A percentile compares a stretch with the other conserved stretches of the same genome.
phyloP scores from a whole-genome alignment of 768 basidiomycete genomes.

The Leccinum obscurum region DNA sequence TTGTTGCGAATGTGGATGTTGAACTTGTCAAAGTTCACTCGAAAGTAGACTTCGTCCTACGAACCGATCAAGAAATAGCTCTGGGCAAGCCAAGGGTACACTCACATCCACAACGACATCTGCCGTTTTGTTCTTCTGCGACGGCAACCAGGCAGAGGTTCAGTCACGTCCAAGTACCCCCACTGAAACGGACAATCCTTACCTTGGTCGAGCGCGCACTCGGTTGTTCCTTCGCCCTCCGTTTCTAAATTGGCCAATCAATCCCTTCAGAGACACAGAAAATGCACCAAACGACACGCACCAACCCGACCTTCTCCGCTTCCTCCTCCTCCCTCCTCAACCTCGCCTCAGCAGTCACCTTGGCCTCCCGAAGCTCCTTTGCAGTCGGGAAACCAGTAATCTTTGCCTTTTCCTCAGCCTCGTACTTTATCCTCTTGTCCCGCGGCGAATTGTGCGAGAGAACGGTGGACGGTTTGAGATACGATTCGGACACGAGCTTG shows the following conservation, averaged over 20 bases:
- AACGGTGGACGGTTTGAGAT: conserved; percentile 77
- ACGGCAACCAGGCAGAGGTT: conserved; percentile 24
- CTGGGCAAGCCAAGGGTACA: conserved; percentile 1
- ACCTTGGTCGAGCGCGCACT: conserved; percentile 57
- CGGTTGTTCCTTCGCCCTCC: conserved; percentile 49
- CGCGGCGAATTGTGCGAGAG: conserved; percentile 78
- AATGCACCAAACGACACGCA: conserved; percentile 35
- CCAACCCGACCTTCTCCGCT: conserved; percentile 67
- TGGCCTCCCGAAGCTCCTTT: conserved; percentile 74
- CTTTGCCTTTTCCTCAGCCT: conserved; percentile 73
- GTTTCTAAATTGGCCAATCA: conserved; percentile 51
- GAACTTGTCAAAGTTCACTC: conserved; percentile 84
- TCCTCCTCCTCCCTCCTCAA: conserved; percentile 72
- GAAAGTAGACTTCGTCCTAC: conserved; percentile 74
- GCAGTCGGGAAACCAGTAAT: conserved; percentile 77
- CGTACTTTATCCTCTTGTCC: conserved; percentile 80
- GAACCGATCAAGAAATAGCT: conserved; percentile 3
- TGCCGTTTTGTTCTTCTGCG: conserved; percentile 46
- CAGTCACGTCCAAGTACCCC: not conserved
- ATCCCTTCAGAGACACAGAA: conserved; percentile 2
- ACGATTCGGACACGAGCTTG: conserved; percentile 69
- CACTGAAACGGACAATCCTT: conserved; percentile 23
- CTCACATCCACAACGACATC: conserved; percentile 72
- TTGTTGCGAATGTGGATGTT: conserved; percentile 85
- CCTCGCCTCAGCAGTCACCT: conserved; percentile 61